Evolutionary conservation across 305 asterid genomes (phyloP).

Genomic region (Striga hermonthica): DNA sequence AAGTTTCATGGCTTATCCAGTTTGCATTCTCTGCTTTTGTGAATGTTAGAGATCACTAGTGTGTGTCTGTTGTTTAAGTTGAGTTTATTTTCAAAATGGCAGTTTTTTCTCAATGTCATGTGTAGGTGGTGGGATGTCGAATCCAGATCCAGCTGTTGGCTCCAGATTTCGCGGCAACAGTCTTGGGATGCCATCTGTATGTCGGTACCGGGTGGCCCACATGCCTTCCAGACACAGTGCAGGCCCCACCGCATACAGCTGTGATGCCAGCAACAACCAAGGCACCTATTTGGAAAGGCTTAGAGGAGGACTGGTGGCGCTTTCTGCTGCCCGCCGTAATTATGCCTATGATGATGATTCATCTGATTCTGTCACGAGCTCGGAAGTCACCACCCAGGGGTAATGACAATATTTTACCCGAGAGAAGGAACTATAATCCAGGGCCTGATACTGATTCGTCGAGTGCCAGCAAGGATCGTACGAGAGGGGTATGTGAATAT

Average conservation of each 20-base stretch:
- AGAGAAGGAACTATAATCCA: constrained; percentile 30
- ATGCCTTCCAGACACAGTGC: constrained; percentile 41
- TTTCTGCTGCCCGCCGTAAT: constrained; percentile 28
- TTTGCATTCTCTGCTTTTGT: too few species aligned
- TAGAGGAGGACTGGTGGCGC: constrained; percentile 36
- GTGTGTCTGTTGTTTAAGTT: too few species aligned
- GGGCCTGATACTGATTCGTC: constrained; percentile 34
- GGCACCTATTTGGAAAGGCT: constrained; percentile 33
- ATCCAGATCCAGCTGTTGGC: constrained; percentile 43
- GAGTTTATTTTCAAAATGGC: too few species aligned
- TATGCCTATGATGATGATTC: constrained; percentile 37
- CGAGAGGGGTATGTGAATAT: too few species aligned
- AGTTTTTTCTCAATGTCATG: too few species aligned
- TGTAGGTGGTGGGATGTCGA: constrained; percentile 43
- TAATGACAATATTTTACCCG: constrained; percentile 30
- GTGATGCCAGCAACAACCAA: constrained; percentile 16
- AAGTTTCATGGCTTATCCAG: too few species aligned
- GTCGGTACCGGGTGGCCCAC: constrained; percentile 61
- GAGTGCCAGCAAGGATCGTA: constrained; percentile 30
- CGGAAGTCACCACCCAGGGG: constrained; percentile 44
- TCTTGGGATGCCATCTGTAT: constrained; percentile 56
- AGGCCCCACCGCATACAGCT: constrained; percentile 26
- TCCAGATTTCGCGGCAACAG: constrained; percentile 48
- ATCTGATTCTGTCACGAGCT: constrained; percentile 53
- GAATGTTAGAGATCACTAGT: too few species aligned